These are phyloP conservation scores for Ophiocordyceps camponoti-saundersi DNA, from an alignment of 2,329 filamentous ascomycete species.

Conservation along the genomic window DNA sequence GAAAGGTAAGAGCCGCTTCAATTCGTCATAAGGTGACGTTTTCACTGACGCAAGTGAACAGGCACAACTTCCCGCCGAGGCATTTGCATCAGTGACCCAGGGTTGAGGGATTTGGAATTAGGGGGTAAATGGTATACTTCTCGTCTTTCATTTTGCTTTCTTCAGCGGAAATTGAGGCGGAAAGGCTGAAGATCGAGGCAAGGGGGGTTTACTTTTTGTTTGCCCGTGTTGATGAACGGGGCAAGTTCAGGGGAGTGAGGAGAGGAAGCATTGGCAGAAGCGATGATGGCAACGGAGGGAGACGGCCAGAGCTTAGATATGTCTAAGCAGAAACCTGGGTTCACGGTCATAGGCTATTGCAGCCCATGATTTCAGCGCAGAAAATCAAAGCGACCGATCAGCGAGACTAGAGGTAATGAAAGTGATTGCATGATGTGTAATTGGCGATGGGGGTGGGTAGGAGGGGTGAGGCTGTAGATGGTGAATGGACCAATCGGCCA, in stretches of 20 bases:
- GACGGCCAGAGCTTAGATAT: background rate
- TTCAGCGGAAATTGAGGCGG: background rate
- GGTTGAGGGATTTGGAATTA: background rate
- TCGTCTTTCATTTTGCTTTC: no score
- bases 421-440: background rate
- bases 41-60: conserved; percentile 1
- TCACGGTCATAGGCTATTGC: no score
- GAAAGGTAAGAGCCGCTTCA: conserved; percentile 40
- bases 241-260: no score
- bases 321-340: no score
- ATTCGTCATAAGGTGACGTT: background rate
- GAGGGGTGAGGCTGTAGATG: background rate
- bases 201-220: no score
- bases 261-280: background rate
- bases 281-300: background rate
- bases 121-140: background rate
- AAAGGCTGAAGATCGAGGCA: background rate
- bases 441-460: background rate
- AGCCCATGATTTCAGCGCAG: background rate
- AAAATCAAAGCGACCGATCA: background rate
- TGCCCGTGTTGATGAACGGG: no score
- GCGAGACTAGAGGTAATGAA: background rate
- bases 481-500: background rate
- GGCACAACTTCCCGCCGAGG: conserved; percentile 11
- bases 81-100: conserved; percentile 7